A percentile compares a stretch with the other conserved stretches of the same genome.
Evolutionary conservation across 2,329 filamentous ascomycete genomes (phyloP).

Genomic region (Aspergillus nomiae): DNA sequence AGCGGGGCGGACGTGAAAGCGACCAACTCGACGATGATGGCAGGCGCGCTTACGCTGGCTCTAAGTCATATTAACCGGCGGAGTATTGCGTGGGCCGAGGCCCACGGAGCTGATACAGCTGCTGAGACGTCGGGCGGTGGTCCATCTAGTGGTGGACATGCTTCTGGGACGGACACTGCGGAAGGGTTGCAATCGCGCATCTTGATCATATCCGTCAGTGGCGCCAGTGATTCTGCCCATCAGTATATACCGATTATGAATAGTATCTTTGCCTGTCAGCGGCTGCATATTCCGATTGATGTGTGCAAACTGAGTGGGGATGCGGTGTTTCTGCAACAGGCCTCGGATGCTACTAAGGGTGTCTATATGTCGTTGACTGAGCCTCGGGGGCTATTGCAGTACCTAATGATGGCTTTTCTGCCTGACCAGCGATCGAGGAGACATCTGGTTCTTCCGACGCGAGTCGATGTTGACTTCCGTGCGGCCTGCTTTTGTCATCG

Average conservation of each 20-base stretch:
- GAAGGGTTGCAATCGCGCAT: conserved; percentile 73
- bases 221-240: conserved; percentile 80
- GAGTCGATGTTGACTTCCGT: conserved; percentile 88
- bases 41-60: conserved; percentile 86
- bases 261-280: conserved; percentile 90
- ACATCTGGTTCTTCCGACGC: conserved; percentile 74
- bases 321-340: conserved; percentile 92
- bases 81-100: conserved; percentile 63
- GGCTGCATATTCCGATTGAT: conserved; percentile 85
- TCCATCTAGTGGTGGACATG: conserved; percentile 26
- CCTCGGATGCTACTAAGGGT: conserved; percentile 71
- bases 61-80: conserved; percentile 89
- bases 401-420: conserved; percentile 92
- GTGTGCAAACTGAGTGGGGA: conserved; percentile 83
- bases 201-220: conserved; percentile 85
- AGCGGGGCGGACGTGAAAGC: conserved; percentile 59
- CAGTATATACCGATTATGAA: conserved; percentile 99
- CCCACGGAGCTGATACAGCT: conserved; percentile 51
- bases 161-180: conserved; percentile 29
- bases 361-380: conserved; percentile 66
- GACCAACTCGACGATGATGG: conserved; percentile 80
- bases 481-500: conserved; percentile 98
- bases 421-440: conserved; percentile 67
- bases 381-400: conserved; percentile 77
- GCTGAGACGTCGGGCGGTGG: conserved; percentile 41